Conservation (phyloP, 108 stramenopile genomes). For the Skeletonema tropicum region DNA sequence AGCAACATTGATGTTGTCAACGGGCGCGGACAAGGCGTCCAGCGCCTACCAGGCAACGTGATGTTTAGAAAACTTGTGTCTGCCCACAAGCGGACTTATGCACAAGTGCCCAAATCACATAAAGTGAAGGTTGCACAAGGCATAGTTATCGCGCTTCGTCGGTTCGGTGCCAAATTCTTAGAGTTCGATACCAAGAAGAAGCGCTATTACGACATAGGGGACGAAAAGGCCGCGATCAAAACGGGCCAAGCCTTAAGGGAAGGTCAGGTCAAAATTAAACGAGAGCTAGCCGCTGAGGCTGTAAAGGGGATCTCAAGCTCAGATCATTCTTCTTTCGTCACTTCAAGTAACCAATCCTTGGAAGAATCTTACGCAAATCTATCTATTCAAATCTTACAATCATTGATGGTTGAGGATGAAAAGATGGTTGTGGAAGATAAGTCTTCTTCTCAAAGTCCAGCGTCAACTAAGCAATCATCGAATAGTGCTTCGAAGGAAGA, state of each 20-base stretch:
- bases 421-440: background rate
- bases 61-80: slow-evolving; percentile 52
- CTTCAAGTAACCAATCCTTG: background rate
- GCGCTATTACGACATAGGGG: slow-evolving; percentile 79
- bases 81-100: slow-evolving; percentile 66
- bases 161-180: slow-evolving; percentile 54
- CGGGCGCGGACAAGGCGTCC: slow-evolving; percentile 51
- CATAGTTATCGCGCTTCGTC: slow-evolving; percentile 75
- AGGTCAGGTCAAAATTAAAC: slow-evolving; percentile 64
- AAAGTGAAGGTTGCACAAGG: slow-evolving; percentile 80
- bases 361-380: background rate
- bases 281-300: background rate
- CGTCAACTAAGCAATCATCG: background rate
- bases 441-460: background rate
- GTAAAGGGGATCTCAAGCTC: background rate
- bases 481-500: background rate
- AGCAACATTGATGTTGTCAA: slow-evolving; percentile 43
- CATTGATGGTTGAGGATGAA: background rate
- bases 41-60: slow-evolving; percentile 58
- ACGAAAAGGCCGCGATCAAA: slow-evolving; percentile 85
- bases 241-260: slow-evolving; percentile 87
- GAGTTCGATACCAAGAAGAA: slow-evolving; percentile 56
- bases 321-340: too few species aligned
- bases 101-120: slow-evolving; percentile 70
- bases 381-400: background rate